Percentiles rank a stretch among this genome's conserved stretches.
phyloP scores from a whole-genome alignment of 1,284 basidiomycete genomes.

The Papiliotrema laurentii region DNA sequence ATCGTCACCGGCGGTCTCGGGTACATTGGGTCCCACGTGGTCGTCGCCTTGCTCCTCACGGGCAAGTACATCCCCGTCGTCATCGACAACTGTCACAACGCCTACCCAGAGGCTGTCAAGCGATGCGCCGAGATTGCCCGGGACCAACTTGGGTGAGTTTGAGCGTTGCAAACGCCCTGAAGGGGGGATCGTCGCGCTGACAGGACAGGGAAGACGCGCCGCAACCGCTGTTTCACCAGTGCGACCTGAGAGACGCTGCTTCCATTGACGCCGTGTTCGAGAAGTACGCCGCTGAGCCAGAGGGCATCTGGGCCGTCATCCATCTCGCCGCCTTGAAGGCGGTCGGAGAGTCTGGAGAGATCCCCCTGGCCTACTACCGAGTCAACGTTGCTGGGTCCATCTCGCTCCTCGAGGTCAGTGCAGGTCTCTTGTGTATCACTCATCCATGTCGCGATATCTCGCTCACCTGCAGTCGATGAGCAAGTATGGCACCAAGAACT shows the following conservation, averaged over 20 bases:
- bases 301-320: conserved; percentile 95
- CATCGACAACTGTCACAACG: conserved; percentile 92
- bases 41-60: conserved; percentile 78
- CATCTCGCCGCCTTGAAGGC: conserved; percentile 98
- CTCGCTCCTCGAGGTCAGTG: conserved; percentile 59
- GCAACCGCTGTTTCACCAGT: conserved; percentile 49
- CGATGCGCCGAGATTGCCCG: conserved; percentile 73
- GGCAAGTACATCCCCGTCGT: conserved; percentile 84
- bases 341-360: conserved; percentile 94
- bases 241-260: conserved; percentile 68
- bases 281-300: conserved; percentile 64
- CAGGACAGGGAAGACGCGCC: conserved; percentile 53
- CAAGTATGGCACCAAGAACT: conserved; percentile 71
- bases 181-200: conserved; percentile 1
- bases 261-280: conserved; percentile 74
- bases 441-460: neutral
- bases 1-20: conserved; percentile 47
- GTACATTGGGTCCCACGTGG: conserved; percentile 78
- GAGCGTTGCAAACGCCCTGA: neutral
- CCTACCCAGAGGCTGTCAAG: conserved; percentile 67
- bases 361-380: conserved; percentile 85
- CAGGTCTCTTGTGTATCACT: neutral
- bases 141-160: conserved; percentile 51
- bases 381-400: conserved; percentile 87
- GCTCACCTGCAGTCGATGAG: conserved; percentile 64